Evolutionary conservation across 176 grass and related monocot species (phyloP).

Genomic region (Rhynchospora pubera): DNA sequence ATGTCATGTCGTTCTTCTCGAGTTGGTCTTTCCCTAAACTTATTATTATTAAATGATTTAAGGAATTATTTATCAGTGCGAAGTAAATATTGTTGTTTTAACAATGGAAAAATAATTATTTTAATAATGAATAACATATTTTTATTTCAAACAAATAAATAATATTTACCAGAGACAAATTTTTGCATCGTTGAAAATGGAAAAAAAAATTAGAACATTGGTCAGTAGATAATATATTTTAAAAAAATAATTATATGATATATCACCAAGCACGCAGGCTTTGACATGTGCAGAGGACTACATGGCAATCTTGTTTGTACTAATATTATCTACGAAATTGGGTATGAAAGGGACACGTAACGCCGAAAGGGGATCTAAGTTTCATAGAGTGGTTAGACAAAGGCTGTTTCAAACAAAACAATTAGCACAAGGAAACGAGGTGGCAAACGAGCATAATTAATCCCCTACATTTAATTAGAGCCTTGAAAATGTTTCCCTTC

Average conservation of each 20-base stretch:
- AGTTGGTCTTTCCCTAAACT: too few relatives aligned
- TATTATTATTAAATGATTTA: too few relatives aligned
- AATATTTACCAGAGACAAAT: too few relatives aligned
- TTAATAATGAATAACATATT: too few relatives aligned
- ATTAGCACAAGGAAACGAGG: constrained; percentile 1
- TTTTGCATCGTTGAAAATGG: too few relatives aligned
- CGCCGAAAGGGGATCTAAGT: not conserved
- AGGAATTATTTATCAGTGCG: too few relatives aligned
- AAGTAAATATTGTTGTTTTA: too few relatives aligned
- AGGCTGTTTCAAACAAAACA: constrained; percentile 14
- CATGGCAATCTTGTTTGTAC: not conserved
- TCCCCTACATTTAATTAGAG: not conserved
- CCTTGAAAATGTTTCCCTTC: not conserved
- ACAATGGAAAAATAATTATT: too few relatives aligned
- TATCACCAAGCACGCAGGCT: not conserved
- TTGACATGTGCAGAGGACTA: not conserved
- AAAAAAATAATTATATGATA: not conserved
- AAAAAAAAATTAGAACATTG: too few relatives aligned
- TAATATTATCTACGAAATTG: constrained; percentile 5
- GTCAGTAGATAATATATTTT: too few relatives aligned
- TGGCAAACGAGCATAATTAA: not conserved
- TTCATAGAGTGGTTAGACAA: not conserved
- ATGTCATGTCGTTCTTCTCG: too few relatives aligned
- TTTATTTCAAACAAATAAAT: too few relatives aligned
- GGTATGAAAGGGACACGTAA: constrained; percentile 2